Evolutionary conservation across 371 early-diverging fungal species (phyloP).

Genomic region (Funneliformis caledonium): DNA sequence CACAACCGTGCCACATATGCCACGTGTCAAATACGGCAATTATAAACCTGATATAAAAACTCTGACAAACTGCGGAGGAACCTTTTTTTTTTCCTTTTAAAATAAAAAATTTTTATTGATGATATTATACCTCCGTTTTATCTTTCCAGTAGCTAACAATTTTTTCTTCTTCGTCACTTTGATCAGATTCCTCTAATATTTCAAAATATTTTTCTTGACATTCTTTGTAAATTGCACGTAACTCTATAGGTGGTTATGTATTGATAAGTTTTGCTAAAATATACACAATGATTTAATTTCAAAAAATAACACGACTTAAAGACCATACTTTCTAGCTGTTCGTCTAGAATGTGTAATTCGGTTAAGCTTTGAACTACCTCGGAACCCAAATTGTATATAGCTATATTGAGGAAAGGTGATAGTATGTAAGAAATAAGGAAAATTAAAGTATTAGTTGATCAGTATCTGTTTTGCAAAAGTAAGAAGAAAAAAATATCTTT

Average conservation of each 20-base stretch:
- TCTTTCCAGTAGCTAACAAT: conserved; percentile 4
- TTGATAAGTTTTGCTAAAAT: not conserved
- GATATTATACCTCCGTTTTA: conserved; percentile 13
- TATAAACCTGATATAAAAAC: not conserved
- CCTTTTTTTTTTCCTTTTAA: not conserved
- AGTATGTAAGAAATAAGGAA: not conserved
- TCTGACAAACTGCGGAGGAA: not conserved
- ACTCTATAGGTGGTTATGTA: not conserved
- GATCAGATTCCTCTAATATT: conserved; percentile 5
- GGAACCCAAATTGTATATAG: conserved; percentile 12
- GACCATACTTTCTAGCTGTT: conserved; percentile 7
- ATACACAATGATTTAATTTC: not conserved
- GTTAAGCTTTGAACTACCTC: not conserved
- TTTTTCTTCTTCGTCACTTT: conserved; percentile 14
- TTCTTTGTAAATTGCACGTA: conserved; percentile 18
- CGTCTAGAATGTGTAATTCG: conserved; percentile 23
- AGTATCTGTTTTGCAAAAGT: not conserved
- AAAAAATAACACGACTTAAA: not conserved
- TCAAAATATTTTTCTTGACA: conserved; percentile 18
- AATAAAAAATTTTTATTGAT: not conserved
- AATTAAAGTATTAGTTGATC: not conserved
- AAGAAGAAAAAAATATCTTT: not conserved
- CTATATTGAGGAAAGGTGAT: not conserved
- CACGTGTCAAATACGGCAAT: conserved; percentile 10
- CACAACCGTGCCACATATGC: conserved; percentile 16